A percentile compares a stretch with the other conserved stretches of the same genome.
Evolutionary conservation across 169 alveolate genomes (phyloP).

Genomic region (Theileria orientalis): DNA sequence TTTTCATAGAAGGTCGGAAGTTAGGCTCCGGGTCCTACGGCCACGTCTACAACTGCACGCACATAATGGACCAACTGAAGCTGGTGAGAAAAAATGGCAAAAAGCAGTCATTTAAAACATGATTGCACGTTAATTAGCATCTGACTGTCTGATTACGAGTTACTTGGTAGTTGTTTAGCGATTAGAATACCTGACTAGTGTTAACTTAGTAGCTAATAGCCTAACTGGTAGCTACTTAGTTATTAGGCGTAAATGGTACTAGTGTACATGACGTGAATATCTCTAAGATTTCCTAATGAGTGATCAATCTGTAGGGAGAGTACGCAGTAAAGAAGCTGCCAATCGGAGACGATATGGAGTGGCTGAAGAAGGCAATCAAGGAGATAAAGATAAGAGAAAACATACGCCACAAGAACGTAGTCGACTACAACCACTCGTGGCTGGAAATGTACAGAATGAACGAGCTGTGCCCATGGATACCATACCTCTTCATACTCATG

Average conservation of each 20-base stretch:
- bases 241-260: no score
- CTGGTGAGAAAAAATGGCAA: slow-evolving; percentile 66
- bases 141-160: no score
- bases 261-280: no score
- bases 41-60: slow-evolving; percentile 77
- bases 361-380: slow-evolving; percentile 71
- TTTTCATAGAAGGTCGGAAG: slow-evolving; percentile 70
- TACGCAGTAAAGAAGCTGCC: slow-evolving; percentile 82
- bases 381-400: slow-evolving; percentile 81
- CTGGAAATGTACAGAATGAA: slow-evolving; percentile 77
- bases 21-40: slow-evolving; percentile 83
- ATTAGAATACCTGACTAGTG: no score
- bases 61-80: slow-evolving; percentile 72
- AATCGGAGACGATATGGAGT: slow-evolving; percentile 76
- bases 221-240: no score
- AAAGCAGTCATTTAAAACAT: slow-evolving; percentile 37
- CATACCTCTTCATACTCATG: slow-evolving; percentile 83
- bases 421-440: slow-evolving; percentile 80
- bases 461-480: slow-evolving; percentile 78
- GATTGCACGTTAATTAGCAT: no score
- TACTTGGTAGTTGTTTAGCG: no score
- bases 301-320: slow-evolving; percentile 67
- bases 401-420: slow-evolving; percentile 76
- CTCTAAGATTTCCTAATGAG: no score
- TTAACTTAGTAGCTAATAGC: no score